These are phyloP conservation scores for Stylosanthes scabra DNA, from an alignment of 331 rosid species.

Conservation along the genomic window DNA sequence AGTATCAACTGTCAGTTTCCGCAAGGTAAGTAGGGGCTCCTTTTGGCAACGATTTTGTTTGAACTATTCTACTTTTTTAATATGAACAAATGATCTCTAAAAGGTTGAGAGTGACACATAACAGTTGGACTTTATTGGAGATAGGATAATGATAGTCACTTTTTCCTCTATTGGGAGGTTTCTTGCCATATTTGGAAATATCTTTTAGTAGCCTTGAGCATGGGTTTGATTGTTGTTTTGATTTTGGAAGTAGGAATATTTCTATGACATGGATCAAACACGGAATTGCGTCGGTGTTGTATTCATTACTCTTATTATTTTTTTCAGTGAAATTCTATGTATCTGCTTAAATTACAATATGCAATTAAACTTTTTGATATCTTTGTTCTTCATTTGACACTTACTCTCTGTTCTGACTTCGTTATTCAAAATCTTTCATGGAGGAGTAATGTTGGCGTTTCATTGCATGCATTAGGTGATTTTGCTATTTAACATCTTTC, in stretches of 20 bases:
- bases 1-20: not conserved
- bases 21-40: not conserved
- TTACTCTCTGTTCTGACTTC: not conserved
- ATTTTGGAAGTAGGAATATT: not conserved
- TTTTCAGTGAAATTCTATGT: not conserved
- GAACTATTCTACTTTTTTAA: not conserved
- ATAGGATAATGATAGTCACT: not conserved
- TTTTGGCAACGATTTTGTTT: not conserved
- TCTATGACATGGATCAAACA: not conserved
- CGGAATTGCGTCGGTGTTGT: too few species aligned
- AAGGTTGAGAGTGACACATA: not conserved
- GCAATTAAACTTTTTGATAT: not conserved
- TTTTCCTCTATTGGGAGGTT: slow-evolving; percentile 7
- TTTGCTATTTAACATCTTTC: not conserved
- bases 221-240: slow-evolving; percentile 10
- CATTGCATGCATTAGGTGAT: slow-evolving; percentile 55
- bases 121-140: not conserved
- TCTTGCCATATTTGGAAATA: not conserved
- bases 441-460: not conserved
- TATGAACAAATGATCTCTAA: not conserved
- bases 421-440: slow-evolving; percentile 2
- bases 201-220: not conserved
- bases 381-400: slow-evolving; percentile 6
- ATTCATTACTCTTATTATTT: too few species aligned
- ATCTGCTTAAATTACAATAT: not conserved